Evolutionary conservation across 352 stramenopile genomes (phyloP), one percentile per base, ranked within the genome.

Genomic region (Saprolegnia diclina): DNA sequence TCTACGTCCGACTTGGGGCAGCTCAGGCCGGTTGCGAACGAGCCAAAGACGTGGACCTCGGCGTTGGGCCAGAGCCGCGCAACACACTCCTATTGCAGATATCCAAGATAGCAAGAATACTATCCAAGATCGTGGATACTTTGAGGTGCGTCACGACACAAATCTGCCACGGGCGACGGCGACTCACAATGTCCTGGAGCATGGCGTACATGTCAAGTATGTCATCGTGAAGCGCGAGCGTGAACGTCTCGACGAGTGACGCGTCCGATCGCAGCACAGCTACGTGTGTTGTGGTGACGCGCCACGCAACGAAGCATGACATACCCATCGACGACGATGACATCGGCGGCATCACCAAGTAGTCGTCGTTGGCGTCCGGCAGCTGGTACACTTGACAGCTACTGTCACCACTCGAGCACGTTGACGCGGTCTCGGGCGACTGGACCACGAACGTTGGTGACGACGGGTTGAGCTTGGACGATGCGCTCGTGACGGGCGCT

Each of bases 71-170:
- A 61, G 29, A 61, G 24, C 13, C 29, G 21, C 1, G 22, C 7
- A 19, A 61, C 53, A 22, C 53, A 61, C 1, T 37, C 53, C 53
- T 61, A 61, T 14, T 4, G n/a, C 4, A 48, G 13, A 14, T n/a
- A 10, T 48, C 42, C 13, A 48, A 14, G 42, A 11, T 7, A 4
- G 18, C 42, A 4, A 48, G 18, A 48, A n/a, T 7, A 10, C 38
- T n/a, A 35, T 35, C 29, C 29, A 5, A 35, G 29, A 35, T n/a
- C n/a, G n/a, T n/a, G n/a, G 13, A n/a, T n/a, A 48, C 42, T n/a
- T 48, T 63, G 19, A 63, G 14, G 55, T 63, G 55, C 11, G 55
- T 45, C 29, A 63, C 19, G 13, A 63, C 55, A 48, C 55, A 63
- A 9, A 48, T 45, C 35, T 63, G 55, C 55, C 55, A 63, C 35